A percentile compares a stretch with the other conserved stretches of the same genome.
Conservation (phyloP, 805 yeast genomes). For the Vanderwaltozyma verrucispora region DNA sequence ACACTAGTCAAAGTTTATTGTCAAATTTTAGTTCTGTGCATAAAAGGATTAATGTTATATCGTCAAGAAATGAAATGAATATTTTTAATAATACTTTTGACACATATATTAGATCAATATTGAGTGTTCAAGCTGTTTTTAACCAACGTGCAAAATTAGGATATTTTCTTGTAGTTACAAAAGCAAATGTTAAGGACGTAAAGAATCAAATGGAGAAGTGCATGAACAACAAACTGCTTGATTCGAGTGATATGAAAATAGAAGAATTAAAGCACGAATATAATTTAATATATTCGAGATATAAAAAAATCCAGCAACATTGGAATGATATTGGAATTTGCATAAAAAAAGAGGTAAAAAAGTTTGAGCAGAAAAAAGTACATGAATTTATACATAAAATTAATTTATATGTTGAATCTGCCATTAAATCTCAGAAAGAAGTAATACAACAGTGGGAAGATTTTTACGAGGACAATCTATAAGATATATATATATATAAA, state of each 20-base stretch:
- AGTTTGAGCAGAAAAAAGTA: slow-evolving; percentile 65
- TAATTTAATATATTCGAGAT: slow-evolving; percentile 41
- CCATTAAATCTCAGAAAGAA: slow-evolving; percentile 88
- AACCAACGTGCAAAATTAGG: slow-evolving; percentile 56
- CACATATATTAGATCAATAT: slow-evolving; percentile 69
- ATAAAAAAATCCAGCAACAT: slow-evolving; percentile 42
- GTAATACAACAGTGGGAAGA: slow-evolving; percentile 78
- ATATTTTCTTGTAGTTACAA: slow-evolving; percentile 35
- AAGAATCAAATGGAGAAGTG: not conserved
- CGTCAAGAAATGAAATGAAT: slow-evolving; percentile 66
- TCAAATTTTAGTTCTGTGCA: slow-evolving; percentile 60
- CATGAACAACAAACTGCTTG: slow-evolving; percentile 30
- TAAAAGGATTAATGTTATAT: slow-evolving; percentile 55
- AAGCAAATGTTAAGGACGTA: slow-evolving; percentile 28
- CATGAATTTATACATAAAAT: slow-evolving; percentile 80
- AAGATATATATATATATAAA: too few relatives aligned
- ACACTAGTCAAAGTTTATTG: slow-evolving; percentile 18
- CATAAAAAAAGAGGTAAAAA: slow-evolving; percentile 54
- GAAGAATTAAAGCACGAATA: slow-evolving; percentile 50
- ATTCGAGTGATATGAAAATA: slow-evolving; percentile 54
- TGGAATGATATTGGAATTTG: slow-evolving; percentile 56
- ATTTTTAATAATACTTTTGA: slow-evolving; percentile 77
- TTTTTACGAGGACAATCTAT: slow-evolving; percentile 50
- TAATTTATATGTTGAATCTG: slow-evolving; percentile 79
- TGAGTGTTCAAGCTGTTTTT: slow-evolving; percentile 61